Evolutionary conservation across 192 early-diverging fungal genomes (phyloP).

Genomic region (Coemansia biformis): DNA sequence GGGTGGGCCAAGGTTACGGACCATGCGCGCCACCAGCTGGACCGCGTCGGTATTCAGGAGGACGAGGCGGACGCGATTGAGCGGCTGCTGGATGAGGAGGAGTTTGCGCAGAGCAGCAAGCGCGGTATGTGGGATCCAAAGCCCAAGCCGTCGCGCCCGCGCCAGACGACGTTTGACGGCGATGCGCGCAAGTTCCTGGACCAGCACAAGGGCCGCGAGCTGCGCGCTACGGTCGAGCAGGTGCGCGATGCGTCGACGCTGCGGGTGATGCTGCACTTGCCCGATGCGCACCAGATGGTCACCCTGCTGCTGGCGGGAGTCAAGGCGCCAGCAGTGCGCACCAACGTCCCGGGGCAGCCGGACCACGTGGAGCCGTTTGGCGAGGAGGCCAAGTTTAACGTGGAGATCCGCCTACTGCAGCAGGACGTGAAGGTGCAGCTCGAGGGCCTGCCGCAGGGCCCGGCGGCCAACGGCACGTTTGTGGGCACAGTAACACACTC

Average conservation of each 20-base stretch:
- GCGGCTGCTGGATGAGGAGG: slow-evolving; percentile 60
- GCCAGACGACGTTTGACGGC: slow-evolving; percentile 51
- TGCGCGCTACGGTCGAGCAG: slow-evolving; percentile 88
- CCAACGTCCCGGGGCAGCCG: slow-evolving; percentile 62
- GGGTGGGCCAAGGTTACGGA: slow-evolving; percentile 84
- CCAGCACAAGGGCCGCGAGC: slow-evolving; percentile 69
- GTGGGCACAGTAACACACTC: slow-evolving; percentile 74
- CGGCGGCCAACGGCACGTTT: slow-evolving; percentile 57
- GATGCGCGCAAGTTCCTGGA: slow-evolving; percentile 72
- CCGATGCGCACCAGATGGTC: slow-evolving; percentile 71
- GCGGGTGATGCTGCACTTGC: slow-evolving; percentile 66
- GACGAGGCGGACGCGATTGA: slow-evolving; percentile 36
- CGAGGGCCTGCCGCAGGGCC: slow-evolving; percentile 64
- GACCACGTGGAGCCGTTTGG: slow-evolving; percentile 83
- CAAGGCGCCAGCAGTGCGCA: slow-evolving; percentile 75
- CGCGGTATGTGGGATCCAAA: slow-evolving; percentile 75
- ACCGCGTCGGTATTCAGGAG: slow-evolving; percentile 33
- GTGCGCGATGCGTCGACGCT: slow-evolving; percentile 88
- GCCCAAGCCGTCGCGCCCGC: slow-evolving; percentile 38
- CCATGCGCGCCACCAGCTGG: slow-evolving; percentile 43
- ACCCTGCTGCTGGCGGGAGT: slow-evolving; percentile 72
- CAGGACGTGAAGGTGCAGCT: slow-evolving; percentile 82
- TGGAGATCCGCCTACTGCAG: slow-evolving; percentile 84
- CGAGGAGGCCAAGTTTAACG: slow-evolving; percentile 91
- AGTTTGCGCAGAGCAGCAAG: slow-evolving; percentile 59